Percentiles rank a stretch among this genome's conserved stretches.
Evolutionary conservation across 2,329 filamentous ascomycete genomes (phyloP).

Genomic region (Pezizomycotina sp.): DNA sequence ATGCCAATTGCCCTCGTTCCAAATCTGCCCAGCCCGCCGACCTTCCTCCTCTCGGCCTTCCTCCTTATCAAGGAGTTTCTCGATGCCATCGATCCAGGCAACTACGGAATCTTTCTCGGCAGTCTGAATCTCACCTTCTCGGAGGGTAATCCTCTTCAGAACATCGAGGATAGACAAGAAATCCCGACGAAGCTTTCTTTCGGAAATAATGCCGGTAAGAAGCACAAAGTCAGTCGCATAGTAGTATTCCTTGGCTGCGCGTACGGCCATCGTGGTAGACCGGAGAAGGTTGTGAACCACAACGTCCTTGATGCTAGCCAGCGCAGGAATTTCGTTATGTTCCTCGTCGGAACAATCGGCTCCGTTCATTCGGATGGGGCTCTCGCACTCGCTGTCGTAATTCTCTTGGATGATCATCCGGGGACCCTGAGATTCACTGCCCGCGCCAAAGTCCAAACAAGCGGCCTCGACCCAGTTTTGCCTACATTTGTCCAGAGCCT

Average conservation of each 20-base stretch:
- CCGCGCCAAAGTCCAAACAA: slow-evolving; percentile 9
- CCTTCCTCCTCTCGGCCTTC: slow-evolving; percentile 62
- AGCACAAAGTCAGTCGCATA: slow-evolving; percentile 77
- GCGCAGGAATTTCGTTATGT: slow-evolving; percentile 14
- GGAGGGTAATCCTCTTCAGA: slow-evolving; percentile 74
- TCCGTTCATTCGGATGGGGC: no score
- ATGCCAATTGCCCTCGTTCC: slow-evolving; percentile 64
- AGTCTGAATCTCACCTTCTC: slow-evolving; percentile 59
- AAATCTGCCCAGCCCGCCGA: slow-evolving; percentile 49
- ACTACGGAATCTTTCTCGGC: slow-evolving; percentile 63
- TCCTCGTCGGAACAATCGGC: slow-evolving; percentile 15
- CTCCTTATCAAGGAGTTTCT: slow-evolving; percentile 59
- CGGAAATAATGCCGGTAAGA: slow-evolving; percentile 70
- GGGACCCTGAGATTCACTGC: slow-evolving; percentile 7
- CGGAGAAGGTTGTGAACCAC: slow-evolving; percentile 50
- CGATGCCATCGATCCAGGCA: slow-evolving; percentile 64
- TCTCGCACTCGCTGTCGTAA: slow-evolving; percentile 13
- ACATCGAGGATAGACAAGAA: slow-evolving; percentile 76
- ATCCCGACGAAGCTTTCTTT: slow-evolving; percentile 70
- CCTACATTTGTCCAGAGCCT: slow-evolving; percentile 37
- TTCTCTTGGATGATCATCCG: slow-evolving; percentile 1
- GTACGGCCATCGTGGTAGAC: slow-evolving; percentile 84
- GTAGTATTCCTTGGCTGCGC: slow-evolving; percentile 91
- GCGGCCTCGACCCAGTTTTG: slow-evolving; percentile 17
- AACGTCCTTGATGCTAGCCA: slow-evolving; percentile 17